These are phyloP conservation scores for Wilhelminamyces savonicus DNA, from an alignment of 805 yeast genomes.

Conservation along the genomic window DNA sequence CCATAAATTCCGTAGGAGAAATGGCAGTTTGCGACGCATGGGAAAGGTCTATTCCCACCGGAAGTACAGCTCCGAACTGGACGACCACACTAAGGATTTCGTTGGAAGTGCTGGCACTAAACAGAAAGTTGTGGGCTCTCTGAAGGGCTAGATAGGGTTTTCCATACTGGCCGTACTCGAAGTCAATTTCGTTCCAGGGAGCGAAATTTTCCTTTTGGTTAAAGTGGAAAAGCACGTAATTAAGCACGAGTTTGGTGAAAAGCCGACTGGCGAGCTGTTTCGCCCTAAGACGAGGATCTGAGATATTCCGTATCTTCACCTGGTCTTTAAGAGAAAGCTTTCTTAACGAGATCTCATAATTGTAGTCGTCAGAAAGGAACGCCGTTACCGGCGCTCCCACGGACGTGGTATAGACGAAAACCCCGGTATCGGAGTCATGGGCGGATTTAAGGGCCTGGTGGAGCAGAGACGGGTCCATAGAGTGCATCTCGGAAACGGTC, in stretches of 20 bases:
- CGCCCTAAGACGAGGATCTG: constrained; percentile 23
- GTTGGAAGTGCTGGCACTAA: constrained; percentile 58
- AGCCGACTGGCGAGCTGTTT: constrained; percentile 41
- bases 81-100: constrained; percentile 42
- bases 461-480: too few species aligned
- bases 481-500: too few species aligned
- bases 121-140: constrained; percentile 21
- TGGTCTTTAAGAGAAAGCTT: constrained; percentile 39
- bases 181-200: constrained; percentile 17
- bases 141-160: constrained; percentile 43
- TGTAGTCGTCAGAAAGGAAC: constrained; percentile 22
- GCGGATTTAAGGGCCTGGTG: too few species aligned
- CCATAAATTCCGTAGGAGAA: constrained; percentile 20
- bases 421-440: too few species aligned
- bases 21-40: constrained; percentile 23
- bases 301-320: constrained; percentile 32
- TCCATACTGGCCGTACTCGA: constrained; percentile 39
- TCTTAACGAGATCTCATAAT: constrained; percentile 46
- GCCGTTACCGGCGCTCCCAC: background rate
- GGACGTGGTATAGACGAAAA: background rate
- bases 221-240: constrained; percentile 15
- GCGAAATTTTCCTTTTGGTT: constrained; percentile 5
- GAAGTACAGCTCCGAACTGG: constrained; percentile 12
- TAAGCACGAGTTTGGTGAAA: constrained; percentile 38
- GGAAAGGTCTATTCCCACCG: constrained; percentile 34